Evolutionary conservation across 306 rosid species (phyloP), one percentile per base, ranked within the genome.

Genomic region (Citrullus amarus): DNA sequence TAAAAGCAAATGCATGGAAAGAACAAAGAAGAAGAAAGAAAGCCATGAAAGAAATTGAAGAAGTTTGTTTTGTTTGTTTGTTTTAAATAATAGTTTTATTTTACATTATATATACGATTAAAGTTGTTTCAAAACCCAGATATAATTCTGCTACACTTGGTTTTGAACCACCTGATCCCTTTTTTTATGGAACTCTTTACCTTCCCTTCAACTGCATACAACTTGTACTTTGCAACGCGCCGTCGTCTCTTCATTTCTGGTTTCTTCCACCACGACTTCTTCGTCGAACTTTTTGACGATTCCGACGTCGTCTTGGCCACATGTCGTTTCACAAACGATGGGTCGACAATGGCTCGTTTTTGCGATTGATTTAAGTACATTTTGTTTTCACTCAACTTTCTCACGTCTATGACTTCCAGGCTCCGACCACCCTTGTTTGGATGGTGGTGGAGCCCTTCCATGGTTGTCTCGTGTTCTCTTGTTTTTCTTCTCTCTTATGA

Each of bases 191-290:
- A 63, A 28, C 10, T 53, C 28, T 78, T 78, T 0, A 60, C 58
- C 80, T 62, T 78, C 41, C 74, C 80, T 62, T 78, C 80, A 8
- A 67, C 73, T 30, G 60, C 50, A 46, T 78, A 78, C 9, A 78
- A 48, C 20, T 63, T 78, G 80, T 78, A 78, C 36, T 61, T 78
- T 0, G 73, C 80, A 0, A 78, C 73, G 0, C 80, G 41, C 6
- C 3, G 66, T 5, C 59, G 66, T 30, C 80, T 28, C 73, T 44
- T 60, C 16, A 53, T 15, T 62, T 78, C 74, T 3, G 73, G 80
- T 30, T 62, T 32, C 32, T 78, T 78, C 80, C 80, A 78, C 73
- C 73, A 60, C 6, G 73, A 4, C 60, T 50, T 78, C 60, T 50
- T 78, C 6, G 0, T 65, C 0, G 56, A 58, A 5, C 43, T 36